Conservation (phyloP, 2,329 filamentous ascomycete genomes). For the Didymellaceae sp. region DNA sequence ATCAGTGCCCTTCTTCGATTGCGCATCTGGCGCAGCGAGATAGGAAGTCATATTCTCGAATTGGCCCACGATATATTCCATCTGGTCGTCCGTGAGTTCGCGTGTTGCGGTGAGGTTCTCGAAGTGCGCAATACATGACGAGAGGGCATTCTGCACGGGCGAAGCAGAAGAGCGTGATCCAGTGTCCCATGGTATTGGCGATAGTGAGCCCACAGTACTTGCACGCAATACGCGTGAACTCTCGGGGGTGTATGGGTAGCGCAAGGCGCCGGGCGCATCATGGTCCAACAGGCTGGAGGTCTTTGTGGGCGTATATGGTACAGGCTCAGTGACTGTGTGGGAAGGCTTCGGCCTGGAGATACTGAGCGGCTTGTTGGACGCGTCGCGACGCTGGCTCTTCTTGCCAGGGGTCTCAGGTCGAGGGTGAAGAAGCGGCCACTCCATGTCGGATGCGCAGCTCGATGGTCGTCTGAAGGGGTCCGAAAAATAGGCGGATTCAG, state of each 20-base stretch:
- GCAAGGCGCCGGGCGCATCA: constrained; percentile 23
- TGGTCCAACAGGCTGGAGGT: constrained; percentile 18
- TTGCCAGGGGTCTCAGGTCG: constrained; percentile 10
- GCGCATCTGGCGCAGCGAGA: constrained; percentile 37
- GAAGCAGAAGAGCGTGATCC: constrained; percentile 27
- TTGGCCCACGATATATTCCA: constrained; percentile 43
- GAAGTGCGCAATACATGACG: constrained; percentile 41
- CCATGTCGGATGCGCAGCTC: constrained; percentile 16
- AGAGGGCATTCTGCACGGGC: constrained; percentile 40
- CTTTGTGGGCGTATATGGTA: constrained; percentile 33
- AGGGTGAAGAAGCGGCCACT: constrained; percentile 20
- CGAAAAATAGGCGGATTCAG: constrained; percentile 30
- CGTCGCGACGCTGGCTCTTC: constrained; percentile 17
- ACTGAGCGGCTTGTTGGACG: constrained; percentile 19
- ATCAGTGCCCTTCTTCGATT: constrained; percentile 28
- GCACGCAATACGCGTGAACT: constrained; percentile 32
- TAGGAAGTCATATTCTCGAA: constrained; percentile 42
- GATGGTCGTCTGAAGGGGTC: constrained; percentile 26
- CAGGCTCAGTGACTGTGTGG: constrained; percentile 25
- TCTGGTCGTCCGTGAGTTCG: constrained; percentile 42
- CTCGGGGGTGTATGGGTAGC: constrained; percentile 45
- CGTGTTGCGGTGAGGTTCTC: constrained; percentile 39
- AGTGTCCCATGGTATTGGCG: constrained; percentile 37
- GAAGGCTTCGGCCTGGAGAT: constrained; percentile 24
- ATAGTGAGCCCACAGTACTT: constrained; percentile 21